These are phyloP conservation scores for Rhodamnia argentea DNA, from an alignment of 345 rosid species.

Conservation along the genomic window DNA sequence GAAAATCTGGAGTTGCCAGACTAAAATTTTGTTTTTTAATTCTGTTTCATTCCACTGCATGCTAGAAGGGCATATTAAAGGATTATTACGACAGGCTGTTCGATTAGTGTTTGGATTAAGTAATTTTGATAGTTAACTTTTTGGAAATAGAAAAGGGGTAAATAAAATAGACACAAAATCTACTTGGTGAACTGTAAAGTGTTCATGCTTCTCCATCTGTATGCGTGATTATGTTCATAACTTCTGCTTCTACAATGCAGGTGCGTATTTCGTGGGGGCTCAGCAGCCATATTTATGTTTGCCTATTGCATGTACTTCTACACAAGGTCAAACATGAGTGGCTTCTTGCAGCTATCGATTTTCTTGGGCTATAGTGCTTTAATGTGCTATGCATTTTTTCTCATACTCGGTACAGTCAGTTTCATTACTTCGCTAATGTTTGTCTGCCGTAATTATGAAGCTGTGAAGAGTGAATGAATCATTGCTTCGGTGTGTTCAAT, in stretches of 20 bases:
- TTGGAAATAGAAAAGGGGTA: not conserved
- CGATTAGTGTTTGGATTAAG: not conserved
- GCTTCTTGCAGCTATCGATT: conserved; percentile 57
- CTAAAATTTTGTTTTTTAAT: not conserved
- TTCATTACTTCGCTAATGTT: conserved; percentile 53
- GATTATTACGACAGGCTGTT: not conserved
- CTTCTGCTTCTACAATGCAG: conserved; percentile 29
- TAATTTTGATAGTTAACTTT: not conserved
- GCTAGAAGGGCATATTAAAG: not conserved
- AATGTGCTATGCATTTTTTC: conserved; percentile 62
- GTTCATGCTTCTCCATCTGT: not conserved
- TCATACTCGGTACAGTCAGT: conserved; percentile 59
- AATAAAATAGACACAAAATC: not conserved
- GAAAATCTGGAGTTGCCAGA: not conserved
- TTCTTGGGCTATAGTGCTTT: conserved; percentile 60
- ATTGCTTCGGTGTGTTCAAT: not conserved
- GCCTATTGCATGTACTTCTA: conserved; percentile 57
- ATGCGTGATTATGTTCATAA: not conserved
- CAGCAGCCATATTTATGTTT: conserved; percentile 58
- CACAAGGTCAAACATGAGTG: conserved; percentile 52
- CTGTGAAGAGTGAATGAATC: conserved; percentile 39
- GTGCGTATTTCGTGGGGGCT: conserved; percentile 59
- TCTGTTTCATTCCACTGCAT: not conserved
- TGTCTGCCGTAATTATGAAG: conserved; percentile 43
- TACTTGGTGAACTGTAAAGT: not conserved